Evolutionary conservation across 2,329 filamentous ascomycete genomes (phyloP).

Genomic region (Colletotrichum euphorbiae): DNA sequence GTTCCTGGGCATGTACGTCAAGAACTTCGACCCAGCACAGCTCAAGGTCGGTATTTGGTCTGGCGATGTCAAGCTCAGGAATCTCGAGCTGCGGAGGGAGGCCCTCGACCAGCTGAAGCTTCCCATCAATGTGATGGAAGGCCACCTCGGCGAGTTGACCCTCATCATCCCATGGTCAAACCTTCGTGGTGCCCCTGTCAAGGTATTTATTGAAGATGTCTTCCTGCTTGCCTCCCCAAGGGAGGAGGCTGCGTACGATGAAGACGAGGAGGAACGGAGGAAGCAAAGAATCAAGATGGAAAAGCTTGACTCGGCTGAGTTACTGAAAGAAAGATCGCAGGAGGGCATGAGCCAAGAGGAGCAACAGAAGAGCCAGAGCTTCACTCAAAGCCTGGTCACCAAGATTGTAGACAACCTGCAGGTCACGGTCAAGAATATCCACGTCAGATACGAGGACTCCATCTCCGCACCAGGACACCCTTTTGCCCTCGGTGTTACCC

Average conservation of each 20-base stretch:
- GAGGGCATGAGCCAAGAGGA: conserved; percentile 95
- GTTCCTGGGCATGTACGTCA: conserved; percentile 99
- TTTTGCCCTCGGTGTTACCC: conserved; percentile 90
- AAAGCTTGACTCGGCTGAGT: conserved; percentile 94
- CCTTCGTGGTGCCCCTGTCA: conserved; percentile 91
- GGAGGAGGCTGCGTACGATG: conserved; percentile 92
- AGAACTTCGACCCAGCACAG: conserved; percentile 98
- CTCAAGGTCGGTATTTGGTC: conserved; percentile 99
- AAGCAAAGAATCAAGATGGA: conserved; percentile 97
- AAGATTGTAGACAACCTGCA: conserved; percentile 99
- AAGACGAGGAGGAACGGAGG: conserved; percentile 89
- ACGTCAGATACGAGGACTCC: conserved; percentile 97
- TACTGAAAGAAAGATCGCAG: conserved; percentile 91
- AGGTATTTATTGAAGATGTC: conserved; percentile 96
- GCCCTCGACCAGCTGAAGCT: conserved; percentile 97
- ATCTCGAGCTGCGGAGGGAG: conserved; percentile 93
- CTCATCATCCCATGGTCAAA: conserved; percentile 98
- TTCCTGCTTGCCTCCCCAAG: conserved; percentile 95
- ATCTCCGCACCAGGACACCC: conserved; percentile 95
- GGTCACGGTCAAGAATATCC: conserved; percentile 97
- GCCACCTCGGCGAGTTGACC: conserved; percentile 91
- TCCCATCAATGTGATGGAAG: conserved; percentile 95
- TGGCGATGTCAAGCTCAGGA: conserved; percentile 93
- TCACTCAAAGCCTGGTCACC: conserved; percentile 92
- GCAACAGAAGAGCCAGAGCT: conserved; percentile 97